Percentiles rank a stretch among this genome's conserved stretches.
phyloP scores from a whole-genome alignment of 441 rosid genomes.

The Jatropha podagrica region DNA sequence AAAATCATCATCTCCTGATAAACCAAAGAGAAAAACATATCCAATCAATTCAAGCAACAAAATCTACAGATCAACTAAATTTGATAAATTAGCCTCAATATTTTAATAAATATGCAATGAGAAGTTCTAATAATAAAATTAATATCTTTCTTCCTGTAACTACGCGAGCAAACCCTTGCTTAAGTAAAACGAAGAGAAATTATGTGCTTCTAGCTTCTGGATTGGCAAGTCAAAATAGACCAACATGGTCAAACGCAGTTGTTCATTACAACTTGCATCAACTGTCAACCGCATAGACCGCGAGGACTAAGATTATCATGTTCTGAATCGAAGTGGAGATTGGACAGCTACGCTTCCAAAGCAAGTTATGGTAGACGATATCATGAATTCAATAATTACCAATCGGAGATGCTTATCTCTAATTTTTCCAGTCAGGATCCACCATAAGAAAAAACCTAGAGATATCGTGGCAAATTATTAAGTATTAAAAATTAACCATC shows the following conservation, averaged over 20 bases:
- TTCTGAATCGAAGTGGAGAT: not conserved
- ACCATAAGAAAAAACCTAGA: not conserved
- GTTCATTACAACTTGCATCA: not conserved
- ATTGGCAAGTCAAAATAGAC: not conserved
- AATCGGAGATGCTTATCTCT: not conserved
- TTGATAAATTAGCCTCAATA: not conserved
- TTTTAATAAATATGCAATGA: not conserved
- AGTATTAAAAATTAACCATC: not conserved
- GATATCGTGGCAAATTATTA: not conserved
- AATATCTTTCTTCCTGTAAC: too few species aligned
- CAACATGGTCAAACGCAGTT: not conserved
- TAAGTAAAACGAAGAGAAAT: too few species aligned
- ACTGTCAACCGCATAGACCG: not conserved
- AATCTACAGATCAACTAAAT: not conserved
- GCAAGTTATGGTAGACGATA: too few species aligned
- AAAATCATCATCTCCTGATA: slow-evolving; percentile 72
- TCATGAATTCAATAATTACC: not conserved
- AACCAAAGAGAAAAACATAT: slow-evolving; percentile 23
- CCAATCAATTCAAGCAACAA: slow-evolving; percentile 11
- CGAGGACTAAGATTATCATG: not conserved
- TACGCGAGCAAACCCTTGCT: too few species aligned
- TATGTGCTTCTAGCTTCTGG: not conserved
- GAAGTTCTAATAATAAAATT: too few species aligned
- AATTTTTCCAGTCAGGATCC: not conserved
- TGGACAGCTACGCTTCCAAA: not conserved